phyloP scores from a whole-genome alignment of 1,284 basidiomycete species.

The Boletus mariae region DNA sequence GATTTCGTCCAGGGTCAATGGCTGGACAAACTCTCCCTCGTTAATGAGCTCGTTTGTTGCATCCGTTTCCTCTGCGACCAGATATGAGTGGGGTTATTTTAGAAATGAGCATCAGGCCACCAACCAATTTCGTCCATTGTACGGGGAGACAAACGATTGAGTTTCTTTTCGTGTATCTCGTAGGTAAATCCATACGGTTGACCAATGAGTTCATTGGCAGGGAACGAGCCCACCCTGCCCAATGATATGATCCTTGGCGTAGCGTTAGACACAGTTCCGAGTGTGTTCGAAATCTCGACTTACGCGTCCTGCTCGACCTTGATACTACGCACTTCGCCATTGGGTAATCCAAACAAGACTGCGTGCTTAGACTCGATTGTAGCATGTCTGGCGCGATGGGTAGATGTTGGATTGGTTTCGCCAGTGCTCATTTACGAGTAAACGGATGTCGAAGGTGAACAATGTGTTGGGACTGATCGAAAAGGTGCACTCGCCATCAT shows the following conservation, averaged over 20 bases:
- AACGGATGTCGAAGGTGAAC: not conserved
- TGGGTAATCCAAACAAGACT: conserved; percentile 66
- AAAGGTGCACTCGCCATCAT: conserved; percentile 2
- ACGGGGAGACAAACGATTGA: conserved; percentile 58
- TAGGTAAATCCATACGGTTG: conserved; percentile 76
- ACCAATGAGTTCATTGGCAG: conserved; percentile 63
- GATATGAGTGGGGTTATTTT: conserved; percentile 9
- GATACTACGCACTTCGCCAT: conserved; percentile 62
- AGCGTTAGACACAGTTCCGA: conserved; percentile 10
- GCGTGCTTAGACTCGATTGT: conserved; percentile 59
- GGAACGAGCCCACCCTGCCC: conserved; percentile 74
- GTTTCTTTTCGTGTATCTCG: conserved; percentile 68
- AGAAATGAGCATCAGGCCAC: conserved; percentile 17
- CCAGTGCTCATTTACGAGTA: conserved; percentile 12
- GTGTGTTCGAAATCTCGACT: conserved; percentile 24
- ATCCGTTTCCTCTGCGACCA: conserved; percentile 74
- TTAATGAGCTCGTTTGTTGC: conserved; percentile 89
- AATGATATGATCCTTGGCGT: conserved; percentile 55
- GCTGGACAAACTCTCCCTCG: conserved; percentile 75
- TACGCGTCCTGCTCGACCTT: conserved; percentile 67
- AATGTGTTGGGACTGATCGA: not conserved
- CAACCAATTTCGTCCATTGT: conserved; percentile 72
- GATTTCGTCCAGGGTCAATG: conserved; percentile 79
- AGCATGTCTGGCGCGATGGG: conserved; percentile 18
- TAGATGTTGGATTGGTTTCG: conserved; percentile 5